Base-by-base conservation (phyloP, 2,329 filamentous ascomycete species). In the Leptographium radiaticola region DNA sequence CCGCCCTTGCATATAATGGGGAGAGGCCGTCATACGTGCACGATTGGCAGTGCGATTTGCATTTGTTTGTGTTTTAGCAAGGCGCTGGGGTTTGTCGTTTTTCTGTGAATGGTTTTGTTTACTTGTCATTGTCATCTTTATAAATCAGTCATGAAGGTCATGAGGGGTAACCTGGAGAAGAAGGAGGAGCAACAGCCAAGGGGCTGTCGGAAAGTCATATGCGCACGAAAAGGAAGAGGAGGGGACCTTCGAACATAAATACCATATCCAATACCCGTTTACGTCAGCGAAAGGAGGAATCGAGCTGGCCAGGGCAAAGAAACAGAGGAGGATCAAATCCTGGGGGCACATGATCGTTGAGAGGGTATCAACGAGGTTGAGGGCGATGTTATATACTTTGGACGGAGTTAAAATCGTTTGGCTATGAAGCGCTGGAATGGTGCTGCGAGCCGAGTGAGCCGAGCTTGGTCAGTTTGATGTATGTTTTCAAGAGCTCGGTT, bases 71-170 rank as follows among this genome's bases (percentile, higher is more conserved):
- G 33, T 43, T 42, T 13, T 10, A 50, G 49, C 49, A 50, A 25
- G 51, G 51, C 51, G 51, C 33, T 49, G 45, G 51, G 36, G 51
- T 25, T 20, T 18, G 31, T 20, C 36, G 30, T 48, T 34, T 53
- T 53, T n/a, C 25, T 40, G 31, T n/a, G 46, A 7, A 16, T 1
- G 38, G n/a, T 40, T 39, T 25, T 20, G 25, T 31, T 45, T 45
- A 13, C 16, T 6, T 42, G n/a, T 7, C 40, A 43, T n/a, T 36
- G 31, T 25, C 45, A 36, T 18, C n/a, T 16, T 48, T 48, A 33
- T 30, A 50, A 45, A 45, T 25, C 43, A 16, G 43, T 31, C 43
- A 45, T 33, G 43, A 45, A 6, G 43, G 43, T 45, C 43, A 45
- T 45, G 43, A 45, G 25, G 43, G 43, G n/a, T 25, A 13, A 33